Percentiles rank a stretch among this genome's conserved stretches.
Evolutionary conservation across 257 asterid genomes (phyloP).

Genomic region (Nicotiana undulata): DNA sequence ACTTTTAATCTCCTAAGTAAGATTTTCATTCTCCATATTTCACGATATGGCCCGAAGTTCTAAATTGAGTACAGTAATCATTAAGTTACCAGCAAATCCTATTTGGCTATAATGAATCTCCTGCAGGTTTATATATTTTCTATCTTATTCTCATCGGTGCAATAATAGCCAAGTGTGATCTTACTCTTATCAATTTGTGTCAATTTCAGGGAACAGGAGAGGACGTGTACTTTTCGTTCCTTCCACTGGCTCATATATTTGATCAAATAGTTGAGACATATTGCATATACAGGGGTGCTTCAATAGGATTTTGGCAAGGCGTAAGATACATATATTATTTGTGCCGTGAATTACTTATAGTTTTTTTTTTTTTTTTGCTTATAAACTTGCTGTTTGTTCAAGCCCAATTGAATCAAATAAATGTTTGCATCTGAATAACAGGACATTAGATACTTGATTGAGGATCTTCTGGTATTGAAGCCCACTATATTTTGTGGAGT

Average conservation of each 20-base stretch:
- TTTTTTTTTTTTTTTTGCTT: neutral
- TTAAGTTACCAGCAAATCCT: neutral
- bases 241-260: constrained; percentile 89
- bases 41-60: neutral
- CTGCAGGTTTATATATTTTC: neutral
- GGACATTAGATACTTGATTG: constrained; percentile 80
- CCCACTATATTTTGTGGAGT: constrained; percentile 92
- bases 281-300: constrained; percentile 59
- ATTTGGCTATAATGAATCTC: neutral
- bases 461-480: constrained; percentile 73
- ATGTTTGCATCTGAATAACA: constrained; percentile 21
- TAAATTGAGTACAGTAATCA: neutral
- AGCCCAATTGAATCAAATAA: neutral
- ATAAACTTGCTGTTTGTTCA: neutral
- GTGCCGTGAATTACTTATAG: neutral
- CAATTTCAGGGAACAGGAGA: constrained; percentile 51
- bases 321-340: constrained; percentile 31
- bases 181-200: neutral
- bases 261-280: constrained; percentile 78
- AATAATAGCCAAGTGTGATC: neutral
- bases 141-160: neutral
- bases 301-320: constrained; percentile 97
- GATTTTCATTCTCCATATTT: neutral
- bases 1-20: neutral
- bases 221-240: constrained; percentile 82